Evolutionary conservation across 768 basidiomycete genomes (phyloP).

Genomic region (Boletus huronensis): DNA sequence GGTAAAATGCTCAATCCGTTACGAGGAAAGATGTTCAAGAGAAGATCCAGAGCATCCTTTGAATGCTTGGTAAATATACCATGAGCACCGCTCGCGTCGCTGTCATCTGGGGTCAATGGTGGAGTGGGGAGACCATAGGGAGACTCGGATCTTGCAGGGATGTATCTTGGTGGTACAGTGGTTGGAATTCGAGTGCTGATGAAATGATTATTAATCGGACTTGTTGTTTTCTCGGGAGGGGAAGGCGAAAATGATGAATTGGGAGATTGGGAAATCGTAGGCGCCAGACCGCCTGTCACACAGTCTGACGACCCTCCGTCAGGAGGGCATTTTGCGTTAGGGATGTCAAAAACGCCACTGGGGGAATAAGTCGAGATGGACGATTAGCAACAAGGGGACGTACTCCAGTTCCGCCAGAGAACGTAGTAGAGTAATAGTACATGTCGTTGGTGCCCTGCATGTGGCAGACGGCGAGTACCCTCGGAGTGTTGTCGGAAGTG

Average conservation of each 20-base stretch:
- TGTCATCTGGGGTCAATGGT: conserved; percentile 74
- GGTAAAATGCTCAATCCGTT: conserved; percentile 64
- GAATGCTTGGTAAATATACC: conserved; percentile 43
- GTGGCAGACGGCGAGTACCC: conserved; percentile 83
- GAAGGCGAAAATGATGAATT: conserved; percentile 32
- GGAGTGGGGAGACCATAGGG: conserved; percentile 56
- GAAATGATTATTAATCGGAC: conserved; percentile 17
- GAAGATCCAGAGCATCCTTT: conserved; percentile 71
- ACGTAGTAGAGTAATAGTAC: conserved; percentile 91
- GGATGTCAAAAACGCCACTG: conserved; percentile 96
- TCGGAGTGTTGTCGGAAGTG: conserved; percentile 71
- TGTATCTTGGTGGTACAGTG: conserved; percentile 39
- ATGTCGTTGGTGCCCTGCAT: conserved; percentile 76
- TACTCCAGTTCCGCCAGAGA: conserved; percentile 92
- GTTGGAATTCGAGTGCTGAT: conserved; percentile 24
- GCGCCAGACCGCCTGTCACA: conserved; percentile 92
- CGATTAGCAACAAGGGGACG: conserved; percentile 25
- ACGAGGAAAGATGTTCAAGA: conserved; percentile 75
- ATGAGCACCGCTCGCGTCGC: conserved; percentile 41
- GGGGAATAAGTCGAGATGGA: conserved; percentile 4
- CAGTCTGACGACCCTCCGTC: conserved; percentile 92
- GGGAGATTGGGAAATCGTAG: conserved; percentile 46
- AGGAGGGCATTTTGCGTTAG: conserved; percentile 90
- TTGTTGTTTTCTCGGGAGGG: conserved; percentile 20
- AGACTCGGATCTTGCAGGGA: conserved; percentile 40